phyloP scores from a whole-genome alignment of 2,329 filamentous ascomycete genomes.

The Alternaria brassicicola region DNA sequence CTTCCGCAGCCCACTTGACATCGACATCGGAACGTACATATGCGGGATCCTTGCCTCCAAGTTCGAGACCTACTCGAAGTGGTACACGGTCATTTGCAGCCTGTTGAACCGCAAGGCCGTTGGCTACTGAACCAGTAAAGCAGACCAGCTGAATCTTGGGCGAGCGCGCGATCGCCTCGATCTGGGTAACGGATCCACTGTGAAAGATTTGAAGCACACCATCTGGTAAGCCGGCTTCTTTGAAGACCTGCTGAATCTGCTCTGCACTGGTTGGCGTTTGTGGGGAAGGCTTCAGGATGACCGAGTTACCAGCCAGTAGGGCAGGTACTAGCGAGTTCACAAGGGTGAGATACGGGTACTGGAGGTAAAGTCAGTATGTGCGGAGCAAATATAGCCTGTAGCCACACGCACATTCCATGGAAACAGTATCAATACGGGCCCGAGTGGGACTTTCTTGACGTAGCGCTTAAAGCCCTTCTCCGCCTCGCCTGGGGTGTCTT shows the following conservation, averaged over 20 bases:
- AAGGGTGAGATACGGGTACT: slow-evolving; percentile 95
- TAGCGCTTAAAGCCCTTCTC: slow-evolving; percentile 91
- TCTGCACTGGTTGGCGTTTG: slow-evolving; percentile 94
- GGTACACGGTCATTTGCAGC: slow-evolving; percentile 79
- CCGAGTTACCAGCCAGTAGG: slow-evolving; percentile 85
- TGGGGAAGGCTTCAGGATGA: slow-evolving; percentile 93
- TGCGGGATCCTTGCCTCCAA: slow-evolving; percentile 93
- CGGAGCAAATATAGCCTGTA: slow-evolving; percentile 8
- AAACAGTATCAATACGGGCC: slow-evolving; percentile 87
- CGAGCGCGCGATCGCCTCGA: slow-evolving; percentile 79
- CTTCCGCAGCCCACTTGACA: slow-evolving; percentile 85
- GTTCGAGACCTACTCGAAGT: slow-evolving; percentile 84
- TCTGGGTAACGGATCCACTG: slow-evolving; percentile 75
- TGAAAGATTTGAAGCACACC: slow-evolving; percentile 94
- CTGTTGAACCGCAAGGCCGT: slow-evolving; percentile 83
- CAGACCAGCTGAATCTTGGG: slow-evolving; percentile 81
- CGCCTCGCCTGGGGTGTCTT: slow-evolving; percentile 79
- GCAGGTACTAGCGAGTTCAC: slow-evolving; percentile 92
- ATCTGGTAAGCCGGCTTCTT: slow-evolving; percentile 77
- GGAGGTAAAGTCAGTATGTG: slow-evolving; percentile 25
- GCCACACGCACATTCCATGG: slow-evolving; percentile 83
- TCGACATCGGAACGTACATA: slow-evolving; percentile 89
- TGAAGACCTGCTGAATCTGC: slow-evolving; percentile 77
- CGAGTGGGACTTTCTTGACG: slow-evolving; percentile 85
- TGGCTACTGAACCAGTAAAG: slow-evolving; percentile 92